Conservation (phyloP, 345 rosid species). For the Viola odorata region DNA sequence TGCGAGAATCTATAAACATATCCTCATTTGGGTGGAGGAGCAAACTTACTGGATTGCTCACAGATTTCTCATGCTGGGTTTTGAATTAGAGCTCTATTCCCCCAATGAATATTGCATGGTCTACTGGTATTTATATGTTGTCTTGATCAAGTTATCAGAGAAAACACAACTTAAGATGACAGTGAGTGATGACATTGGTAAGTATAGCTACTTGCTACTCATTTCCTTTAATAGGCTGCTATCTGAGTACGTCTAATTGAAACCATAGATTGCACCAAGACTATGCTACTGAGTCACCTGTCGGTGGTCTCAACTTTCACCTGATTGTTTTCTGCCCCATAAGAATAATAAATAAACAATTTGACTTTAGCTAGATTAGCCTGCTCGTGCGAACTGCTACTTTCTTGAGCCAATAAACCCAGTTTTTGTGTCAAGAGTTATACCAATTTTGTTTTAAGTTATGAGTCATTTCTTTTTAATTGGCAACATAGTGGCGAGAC, state of each 20-base stretch:
- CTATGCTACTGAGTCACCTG: neutral
- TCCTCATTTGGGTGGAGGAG: slow-evolving; percentile 88
- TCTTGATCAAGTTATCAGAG: slow-evolving; percentile 73
- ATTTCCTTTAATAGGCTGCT: slow-evolving; percentile 2
- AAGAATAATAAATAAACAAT: neutral
- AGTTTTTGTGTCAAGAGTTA: too few relatives aligned
- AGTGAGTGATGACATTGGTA: slow-evolving; percentile 36
- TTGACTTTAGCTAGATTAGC: neutral
- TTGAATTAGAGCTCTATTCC: slow-evolving; percentile 91
- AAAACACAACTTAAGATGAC: slow-evolving; percentile 63
- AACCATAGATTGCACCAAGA: neutral
- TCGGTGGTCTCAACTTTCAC: neutral
- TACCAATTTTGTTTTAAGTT: too few relatives aligned
- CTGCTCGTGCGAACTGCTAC: neutral
- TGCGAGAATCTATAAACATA: slow-evolving; percentile 44
- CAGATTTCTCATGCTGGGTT: slow-evolving; percentile 82
- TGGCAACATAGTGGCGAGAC: too few relatives aligned
- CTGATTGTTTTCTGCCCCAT: neutral
- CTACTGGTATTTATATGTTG: slow-evolving; percentile 79
- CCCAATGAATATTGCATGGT: slow-evolving; percentile 89
- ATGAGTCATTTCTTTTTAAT: too few relatives aligned
- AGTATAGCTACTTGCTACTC: slow-evolving; percentile 4
- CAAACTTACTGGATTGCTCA: slow-evolving; percentile 91
- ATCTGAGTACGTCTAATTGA: neutral
- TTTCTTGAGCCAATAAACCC: neutral